Conservation (phyloP, 257 asterid genomes). For the Nicotiana otophora region DNA sequence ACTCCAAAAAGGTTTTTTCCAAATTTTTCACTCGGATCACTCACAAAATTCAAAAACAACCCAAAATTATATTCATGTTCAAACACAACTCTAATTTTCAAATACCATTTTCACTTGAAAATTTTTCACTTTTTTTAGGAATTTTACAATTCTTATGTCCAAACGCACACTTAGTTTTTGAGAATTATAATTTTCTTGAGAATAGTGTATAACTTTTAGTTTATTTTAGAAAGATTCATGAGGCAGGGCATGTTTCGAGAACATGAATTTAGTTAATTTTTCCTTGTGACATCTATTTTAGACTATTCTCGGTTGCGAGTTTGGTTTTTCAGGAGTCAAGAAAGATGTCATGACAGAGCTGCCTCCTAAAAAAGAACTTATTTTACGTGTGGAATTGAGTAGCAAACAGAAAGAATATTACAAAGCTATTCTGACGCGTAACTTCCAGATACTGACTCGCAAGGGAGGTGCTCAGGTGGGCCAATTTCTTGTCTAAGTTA, state of each 20-base stretch:
- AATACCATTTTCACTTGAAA: too few relatives aligned
- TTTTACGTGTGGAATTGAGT: constrained; percentile 92
- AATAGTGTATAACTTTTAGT: neutral
- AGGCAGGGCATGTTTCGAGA: neutral
- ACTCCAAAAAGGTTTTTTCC: too few relatives aligned
- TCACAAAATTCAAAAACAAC: too few relatives aligned
- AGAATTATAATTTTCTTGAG: too few relatives aligned
- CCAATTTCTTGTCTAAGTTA: constrained; percentile 13
- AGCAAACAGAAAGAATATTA: constrained; percentile 92
- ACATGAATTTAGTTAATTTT: neutral
- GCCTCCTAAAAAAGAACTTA: constrained; percentile 95
- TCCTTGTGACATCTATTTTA: neutral
- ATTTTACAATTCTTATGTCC: neutral
- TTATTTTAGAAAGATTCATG: neutral
- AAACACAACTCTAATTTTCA: too few relatives aligned
- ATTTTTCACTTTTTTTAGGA: too few relatives aligned
- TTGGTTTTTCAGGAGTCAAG: constrained; percentile 68
- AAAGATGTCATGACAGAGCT: constrained; percentile 93
- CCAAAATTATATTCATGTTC: too few relatives aligned
- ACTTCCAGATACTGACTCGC: constrained; percentile 87
- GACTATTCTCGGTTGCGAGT: constrained; percentile 8
- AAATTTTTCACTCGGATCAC: too few relatives aligned
- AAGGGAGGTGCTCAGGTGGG: constrained; percentile 97
- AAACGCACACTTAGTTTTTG: neutral
- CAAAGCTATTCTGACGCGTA: constrained; percentile 93